Base-by-base conservation (phyloP, 306 rosid genomes). In the Cercis canadensis region DNA sequence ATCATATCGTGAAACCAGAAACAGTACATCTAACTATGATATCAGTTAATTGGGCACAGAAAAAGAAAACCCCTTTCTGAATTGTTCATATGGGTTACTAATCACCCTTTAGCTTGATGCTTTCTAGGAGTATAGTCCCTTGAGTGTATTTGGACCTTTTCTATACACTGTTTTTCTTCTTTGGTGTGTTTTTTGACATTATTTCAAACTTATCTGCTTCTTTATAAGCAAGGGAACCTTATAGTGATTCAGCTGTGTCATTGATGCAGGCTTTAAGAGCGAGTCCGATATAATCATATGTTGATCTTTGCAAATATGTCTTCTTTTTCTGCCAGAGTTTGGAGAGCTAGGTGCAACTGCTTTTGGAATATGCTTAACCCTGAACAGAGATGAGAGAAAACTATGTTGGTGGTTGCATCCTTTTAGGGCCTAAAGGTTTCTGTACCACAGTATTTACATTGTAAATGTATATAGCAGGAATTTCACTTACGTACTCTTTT, bases 191-290 rank as follows among this genome's bases (percentile, higher is more conserved):
- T n/a, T n/a, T n/a, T n/a, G n/a, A n/a, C n/a, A n/a, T n/a, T n/a
- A n/a, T n/a, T n/a, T n/a, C n/a, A n/a, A n/a, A n/a, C n/a, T n/a
- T n/a, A n/a, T 57, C 5, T 49, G 21, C 10, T 49, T 49, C 57
- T 29, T 49, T 55, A 41, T 36, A 57, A 7, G n/a, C 4, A 61
- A 11, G 53, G 19, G 16, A 64, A 46, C 19, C 54, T 51, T 58
- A 15, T 55, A 16, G 75, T 88, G 21, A 78, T 43, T 57, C 34
- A 14, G 7, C 32, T 17, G 21, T 78, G 29, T 71, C 69, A n/a
- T 33, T 69, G 47, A 62, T 73, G 88, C 92, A 90, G 93, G 73
- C 76, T 71, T 82, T 83, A 70, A 90, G 92, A 78, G 93, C 84
- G 18, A 90, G 96, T 69, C 96, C 94, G 5, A 86, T 87, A 80